A percentile compares a stretch with the other conserved stretches of the same genome.
phyloP scores from a whole-genome alignment of 2,329 filamentous ascomycete genomes.

The Bipolaris cookei region DNA sequence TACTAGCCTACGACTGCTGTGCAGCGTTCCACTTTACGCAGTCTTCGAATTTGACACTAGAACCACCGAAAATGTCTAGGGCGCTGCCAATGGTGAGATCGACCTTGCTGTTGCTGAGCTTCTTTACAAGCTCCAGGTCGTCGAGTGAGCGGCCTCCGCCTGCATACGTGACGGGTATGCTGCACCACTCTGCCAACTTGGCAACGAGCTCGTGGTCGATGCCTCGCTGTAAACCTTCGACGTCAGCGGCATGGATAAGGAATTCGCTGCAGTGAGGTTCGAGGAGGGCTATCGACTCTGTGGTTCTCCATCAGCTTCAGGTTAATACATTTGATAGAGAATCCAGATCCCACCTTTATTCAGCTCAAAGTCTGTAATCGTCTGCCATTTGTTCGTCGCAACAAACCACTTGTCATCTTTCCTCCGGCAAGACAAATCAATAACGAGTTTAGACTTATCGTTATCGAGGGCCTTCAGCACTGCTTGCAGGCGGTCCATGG shows the following conservation, averaged over 20 bases:
- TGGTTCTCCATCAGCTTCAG: neutral
- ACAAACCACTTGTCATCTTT: constrained; percentile 85
- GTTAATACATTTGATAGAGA: neutral
- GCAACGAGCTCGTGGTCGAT: constrained; percentile 85
- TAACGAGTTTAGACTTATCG: constrained; percentile 82
- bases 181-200: constrained; percentile 82
- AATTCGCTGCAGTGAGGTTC: constrained; percentile 97
- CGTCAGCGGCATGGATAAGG: constrained; percentile 94
- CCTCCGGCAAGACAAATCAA: constrained; percentile 89
- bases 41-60: constrained; percentile 83
- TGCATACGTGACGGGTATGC: constrained; percentile 93
- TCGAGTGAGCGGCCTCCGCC: constrained; percentile 84
- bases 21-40: constrained; percentile 83
- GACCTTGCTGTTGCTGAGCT: constrained; percentile 78
- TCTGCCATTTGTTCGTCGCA: constrained; percentile 99
- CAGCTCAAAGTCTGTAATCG: constrained; percentile 94
- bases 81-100: constrained; percentile 97
- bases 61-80: constrained; percentile 92
- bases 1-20: constrained; percentile 22
- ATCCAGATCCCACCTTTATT: constrained; percentile 68
- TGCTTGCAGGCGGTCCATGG: constrained; percentile 73
- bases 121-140: constrained; percentile 82
- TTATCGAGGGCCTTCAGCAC: constrained; percentile 75
- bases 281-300: constrained; percentile 79
- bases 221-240: constrained; percentile 89